Evolutionary conservation across 1,284 basidiomycete genomes (phyloP).

Genomic region (Heterobasidion occidentale): DNA sequence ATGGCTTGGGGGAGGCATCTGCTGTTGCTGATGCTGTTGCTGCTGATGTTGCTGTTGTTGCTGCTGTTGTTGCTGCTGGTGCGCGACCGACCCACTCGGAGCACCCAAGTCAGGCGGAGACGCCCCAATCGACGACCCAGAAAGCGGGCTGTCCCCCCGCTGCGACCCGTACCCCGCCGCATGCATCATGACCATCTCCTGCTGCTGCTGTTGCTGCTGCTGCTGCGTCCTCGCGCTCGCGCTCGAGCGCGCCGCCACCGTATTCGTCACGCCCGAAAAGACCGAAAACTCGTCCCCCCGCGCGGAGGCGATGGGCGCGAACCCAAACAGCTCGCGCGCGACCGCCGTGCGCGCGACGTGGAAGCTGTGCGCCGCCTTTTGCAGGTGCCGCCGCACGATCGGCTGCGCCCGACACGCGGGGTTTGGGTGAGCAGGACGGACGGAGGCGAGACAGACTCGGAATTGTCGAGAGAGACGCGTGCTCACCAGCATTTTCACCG

Average conservation of each 20-base stretch:
- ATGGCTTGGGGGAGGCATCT: not conserved
- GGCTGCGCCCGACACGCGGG: conserved; percentile 31
- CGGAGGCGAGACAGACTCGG: conserved; percentile 3
- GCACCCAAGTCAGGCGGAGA: conserved; percentile 12
- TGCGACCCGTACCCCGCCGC: not conserved
- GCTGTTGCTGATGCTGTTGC: not conserved
- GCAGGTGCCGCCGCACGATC: conserved; percentile 48
- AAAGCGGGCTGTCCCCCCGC: conserved; percentile 1
- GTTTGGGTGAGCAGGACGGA: not conserved
- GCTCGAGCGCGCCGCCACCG: conserved; percentile 9
- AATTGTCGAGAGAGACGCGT: conserved; percentile 1
- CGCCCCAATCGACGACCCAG: conserved; percentile 13
- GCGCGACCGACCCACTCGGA: not conserved
- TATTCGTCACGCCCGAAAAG: conserved; percentile 28
- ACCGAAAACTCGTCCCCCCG: conserved; percentile 63
- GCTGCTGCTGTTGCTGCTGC: not conserved
- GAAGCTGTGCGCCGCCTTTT: conserved; percentile 30
- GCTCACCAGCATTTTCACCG: conserved; percentile 57
- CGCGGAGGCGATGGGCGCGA: conserved; percentile 36
- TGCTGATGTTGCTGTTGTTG: not conserved
- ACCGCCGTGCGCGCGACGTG: conserved; percentile 32
- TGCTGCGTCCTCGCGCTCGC: not conserved
- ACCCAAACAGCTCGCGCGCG: conserved; percentile 11
- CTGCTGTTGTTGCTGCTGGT: not conserved
- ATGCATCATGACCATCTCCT: not conserved